A percentile compares a stretch with the other conserved stretches of the same genome.
These are phyloP conservation scores for Clonostachys chloroleuca DNA, from an alignment of 2,329 filamentous ascomycete genomes.

Conservation along the genomic window DNA sequence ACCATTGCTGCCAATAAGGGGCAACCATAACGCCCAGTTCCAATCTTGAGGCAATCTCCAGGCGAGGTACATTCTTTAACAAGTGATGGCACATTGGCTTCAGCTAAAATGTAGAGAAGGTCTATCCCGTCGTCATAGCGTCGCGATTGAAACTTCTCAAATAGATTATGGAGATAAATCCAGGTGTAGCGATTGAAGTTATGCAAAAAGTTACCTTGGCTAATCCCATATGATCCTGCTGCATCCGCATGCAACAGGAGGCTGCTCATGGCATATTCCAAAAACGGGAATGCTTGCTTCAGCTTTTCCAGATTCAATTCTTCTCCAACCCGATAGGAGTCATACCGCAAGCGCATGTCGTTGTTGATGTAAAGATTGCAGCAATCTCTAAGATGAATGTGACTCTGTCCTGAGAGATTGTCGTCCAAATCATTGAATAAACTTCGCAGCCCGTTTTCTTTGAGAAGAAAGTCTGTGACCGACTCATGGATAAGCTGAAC, in stretches of 20 bases:
- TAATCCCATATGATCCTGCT: not conserved
- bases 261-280: not conserved
- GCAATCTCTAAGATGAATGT: not conserved
- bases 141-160: not conserved
- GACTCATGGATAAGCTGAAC: constrained; percentile 44
- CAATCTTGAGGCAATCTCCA: no score
- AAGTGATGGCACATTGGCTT: no score
- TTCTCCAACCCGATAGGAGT: no score
- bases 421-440: not conserved
- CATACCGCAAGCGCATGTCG: no score
- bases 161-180: not conserved
- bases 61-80: no score
- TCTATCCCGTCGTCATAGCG: not conserved
- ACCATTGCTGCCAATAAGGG: no score
- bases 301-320: no score
- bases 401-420: not conserved
- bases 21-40: no score
- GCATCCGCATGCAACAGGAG: not conserved
- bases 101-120: not conserved
- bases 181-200: not conserved
- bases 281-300: not conserved
- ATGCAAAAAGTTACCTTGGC: not conserved
- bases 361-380: no score
- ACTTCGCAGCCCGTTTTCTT: constrained; percentile 7
- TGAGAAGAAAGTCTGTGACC: constrained; percentile 35